phyloP scores from a whole-genome alignment of 257 asterid genomes.

The Solanum okadae region DNA sequence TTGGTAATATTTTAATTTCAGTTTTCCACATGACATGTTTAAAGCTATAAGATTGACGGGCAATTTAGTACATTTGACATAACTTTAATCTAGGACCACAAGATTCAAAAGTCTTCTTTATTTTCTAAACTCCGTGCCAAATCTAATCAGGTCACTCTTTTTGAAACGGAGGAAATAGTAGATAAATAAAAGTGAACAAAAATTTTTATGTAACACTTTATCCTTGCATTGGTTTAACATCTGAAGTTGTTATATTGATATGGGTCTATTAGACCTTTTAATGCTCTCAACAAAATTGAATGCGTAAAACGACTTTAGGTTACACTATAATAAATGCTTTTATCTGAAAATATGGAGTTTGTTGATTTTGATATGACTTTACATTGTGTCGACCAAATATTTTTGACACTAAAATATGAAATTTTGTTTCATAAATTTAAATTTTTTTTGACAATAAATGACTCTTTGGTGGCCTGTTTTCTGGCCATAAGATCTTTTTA shows the following conservation, averaged over 20 bases:
- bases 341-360: not conserved
- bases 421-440: not conserved
- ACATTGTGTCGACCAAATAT: not conserved
- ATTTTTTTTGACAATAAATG: not conserved
- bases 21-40: rapidly evolving
- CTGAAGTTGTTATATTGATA: not conserved
- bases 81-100: too few species aligned
- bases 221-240: not conserved
- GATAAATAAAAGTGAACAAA: too few species aligned
- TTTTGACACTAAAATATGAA: not conserved
- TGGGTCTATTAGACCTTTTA: not conserved
- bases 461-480: not conserved
- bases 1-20: too few species aligned
- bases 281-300: not conserved
- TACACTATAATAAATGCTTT: not conserved
- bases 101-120: too few species aligned
- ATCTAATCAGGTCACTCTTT: too few species aligned
- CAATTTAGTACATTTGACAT: too few species aligned
- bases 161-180: too few species aligned
- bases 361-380: not conserved
- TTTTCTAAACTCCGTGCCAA: too few species aligned
- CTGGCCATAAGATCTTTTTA: not conserved
- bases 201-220: not conserved
- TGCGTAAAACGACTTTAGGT: not conserved
- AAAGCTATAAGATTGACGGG: too few species aligned